A percentile compares a stretch with the other conserved stretches of the same genome.
Evolutionary conservation across 495 filamentous ascomycete species (phyloP).

Genomic region (Astrocystis sublimbata): DNA sequence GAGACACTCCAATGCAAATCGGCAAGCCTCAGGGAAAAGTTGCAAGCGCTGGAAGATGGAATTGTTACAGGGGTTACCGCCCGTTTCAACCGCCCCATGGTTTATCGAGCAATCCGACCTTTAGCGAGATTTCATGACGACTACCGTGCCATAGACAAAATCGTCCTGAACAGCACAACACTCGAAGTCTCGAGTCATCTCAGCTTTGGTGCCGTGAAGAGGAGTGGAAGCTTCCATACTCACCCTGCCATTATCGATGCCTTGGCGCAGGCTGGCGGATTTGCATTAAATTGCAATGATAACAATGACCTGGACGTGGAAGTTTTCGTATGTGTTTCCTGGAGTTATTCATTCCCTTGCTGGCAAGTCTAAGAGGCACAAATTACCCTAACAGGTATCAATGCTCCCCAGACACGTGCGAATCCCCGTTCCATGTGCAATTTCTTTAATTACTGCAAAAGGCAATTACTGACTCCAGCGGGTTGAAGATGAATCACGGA

Average conservation of each 20-base stretch:
- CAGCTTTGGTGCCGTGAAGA: constrained; percentile 40
- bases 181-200: constrained; percentile 58
- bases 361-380: too few species aligned
- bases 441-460: too few species aligned
- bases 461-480: too few species aligned
- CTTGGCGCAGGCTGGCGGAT: constrained; percentile 51
- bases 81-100: constrained; percentile 52
- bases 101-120: constrained; percentile 57
- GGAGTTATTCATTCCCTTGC: too few species aligned
- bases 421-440: too few species aligned
- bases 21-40: constrained; percentile 23
- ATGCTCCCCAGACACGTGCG: too few species aligned
- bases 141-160: constrained; percentile 59
- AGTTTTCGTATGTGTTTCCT: too few species aligned
- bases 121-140: constrained; percentile 56
- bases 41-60: not conserved
- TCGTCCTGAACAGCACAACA: constrained; percentile 59
- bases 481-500: constrained; percentile 64
- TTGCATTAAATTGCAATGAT: constrained; percentile 65
- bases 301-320: constrained; percentile 54
- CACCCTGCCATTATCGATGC: constrained; percentile 57
- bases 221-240: constrained; percentile 48
- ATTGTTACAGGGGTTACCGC: constrained; percentile 31
- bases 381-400: too few species aligned
- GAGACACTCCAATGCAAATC: not conserved